Evolutionary conservation across 2,329 filamentous ascomycete species (phyloP), one percentile per base, ranked within the genome.

Genomic region (Alternaria ventricosa): DNA sequence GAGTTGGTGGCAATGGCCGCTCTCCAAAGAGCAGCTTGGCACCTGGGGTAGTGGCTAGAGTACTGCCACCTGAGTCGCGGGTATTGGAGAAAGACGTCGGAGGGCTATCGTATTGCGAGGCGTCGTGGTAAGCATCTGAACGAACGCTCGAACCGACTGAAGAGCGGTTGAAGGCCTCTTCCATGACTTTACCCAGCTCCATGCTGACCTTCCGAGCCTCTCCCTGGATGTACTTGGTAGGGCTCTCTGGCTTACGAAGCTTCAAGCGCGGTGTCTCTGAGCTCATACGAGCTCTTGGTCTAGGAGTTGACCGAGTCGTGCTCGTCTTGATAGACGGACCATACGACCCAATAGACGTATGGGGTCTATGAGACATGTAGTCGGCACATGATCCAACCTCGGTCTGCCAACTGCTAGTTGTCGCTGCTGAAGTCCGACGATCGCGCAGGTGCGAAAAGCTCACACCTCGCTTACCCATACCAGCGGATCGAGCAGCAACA

Each of bases 131-230:
- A 50, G 25, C 44, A 46, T 65, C 66, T 10, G 81, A 80, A 4
- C 81, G 81, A 25, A 80, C 78, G 55, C 84, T 87, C 3, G 87
- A 86, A 47, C 83, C 84, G 22, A 86, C 79, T 1, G 85, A 90
- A 58, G 82, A 86, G 70, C 91, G 89, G 75, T 93, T 94, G 82
- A 98, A 97, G 1, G 94, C 94, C 73, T 96, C 92, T 74, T 98
- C 94, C 74, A 94, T 96, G 62, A 96, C 92, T 79, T 93, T 93
- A 54, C 93, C 93, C 65, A 97, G 89, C 72, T 93, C 93, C 71
- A 88, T 88, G 71, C 93, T 97, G 61, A 96, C 91, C 71, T 95
- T 90, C 7, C 93, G 87, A 57, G 96, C 87, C 76, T 97, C 94
- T 62, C 94, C 93, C 70, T 88, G 90, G 80, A 89, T 90, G 51